Base-by-base conservation (phyloP, 2,329 filamentous ascomycete species). In the Venturia effusa region DNA sequence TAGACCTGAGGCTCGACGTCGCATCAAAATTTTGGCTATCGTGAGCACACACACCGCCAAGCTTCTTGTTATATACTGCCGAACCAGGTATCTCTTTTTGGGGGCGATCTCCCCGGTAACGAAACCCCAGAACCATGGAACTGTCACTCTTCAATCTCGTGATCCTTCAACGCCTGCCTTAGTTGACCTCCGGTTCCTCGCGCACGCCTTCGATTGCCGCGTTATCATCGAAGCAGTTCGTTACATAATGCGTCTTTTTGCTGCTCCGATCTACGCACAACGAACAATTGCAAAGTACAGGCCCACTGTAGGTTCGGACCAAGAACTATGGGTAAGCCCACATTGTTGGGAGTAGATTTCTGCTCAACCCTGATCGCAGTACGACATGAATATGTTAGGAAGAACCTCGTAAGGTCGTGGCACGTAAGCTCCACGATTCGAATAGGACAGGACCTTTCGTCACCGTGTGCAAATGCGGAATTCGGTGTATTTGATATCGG, bases 381-480 rank as follows among this genome's bases (percentile, higher is more conserved):
- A 32, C 27, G 51, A 34, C 22, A 32, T 27, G 76, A 76, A 22
- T 74, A 77, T 67, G 83, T 77, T 77, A 74, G 71, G 62, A 70
- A 78, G 37, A 78, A 71, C 32, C 72, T 77, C 24, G 74, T 71
- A 39, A 81, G 77, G 3, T 81, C 74, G 64, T 85, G 78, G 81
- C 83, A 82, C 69, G 84, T 79, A 79, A 81, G 76, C 0, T 80
- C 82, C 0, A 87, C 84, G 0, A 77, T 77, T 7, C 80, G 80
- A 69, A 86, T 87, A 83, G 84, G 83, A 0, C 77, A 73, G 66
- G 68, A 69, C 34, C 68, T 69, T 10, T 41, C 22, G 11, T 39
- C 30, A 1, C 30, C 57, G 39, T 59, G 34, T 37, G 80, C 84
- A 8, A 81, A 84, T 68, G 73, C 67, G 0, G 62, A 70, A 6